Evolutionary conservation across 179 eudicot species (phyloP).

Genomic region (Monotropa hypopitys): DNA sequence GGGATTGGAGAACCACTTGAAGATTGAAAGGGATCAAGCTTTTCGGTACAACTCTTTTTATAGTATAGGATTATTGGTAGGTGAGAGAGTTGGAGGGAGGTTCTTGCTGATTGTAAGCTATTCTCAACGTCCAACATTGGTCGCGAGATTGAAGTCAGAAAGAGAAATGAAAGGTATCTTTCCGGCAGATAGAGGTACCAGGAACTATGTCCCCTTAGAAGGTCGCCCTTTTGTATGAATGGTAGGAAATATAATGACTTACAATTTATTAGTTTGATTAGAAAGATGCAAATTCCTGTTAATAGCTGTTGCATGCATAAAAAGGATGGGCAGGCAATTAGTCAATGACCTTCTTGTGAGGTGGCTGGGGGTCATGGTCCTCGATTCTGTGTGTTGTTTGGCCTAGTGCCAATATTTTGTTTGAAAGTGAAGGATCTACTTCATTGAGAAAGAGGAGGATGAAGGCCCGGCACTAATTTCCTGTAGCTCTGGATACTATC

Average conservation of each 20-base stretch:
- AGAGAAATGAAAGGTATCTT: background rate
- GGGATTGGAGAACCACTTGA: background rate
- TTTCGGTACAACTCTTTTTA: background rate
- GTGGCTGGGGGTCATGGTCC: background rate
- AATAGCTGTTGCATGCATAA: background rate
- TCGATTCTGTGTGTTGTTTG: background rate
- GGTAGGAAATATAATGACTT: background rate
- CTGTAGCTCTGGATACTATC: background rate
- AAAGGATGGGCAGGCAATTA: background rate
- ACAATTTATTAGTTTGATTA: background rate
- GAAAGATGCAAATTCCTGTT: background rate
- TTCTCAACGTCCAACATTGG: background rate
- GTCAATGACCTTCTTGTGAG: background rate
- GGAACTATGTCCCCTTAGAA: background rate
- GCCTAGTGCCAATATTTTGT: background rate
- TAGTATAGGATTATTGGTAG: background rate
- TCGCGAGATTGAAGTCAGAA: background rate
- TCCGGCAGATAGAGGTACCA: background rate
- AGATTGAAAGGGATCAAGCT: background rate
- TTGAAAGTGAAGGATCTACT: no score
- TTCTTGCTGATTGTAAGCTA: background rate
- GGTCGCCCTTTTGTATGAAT: background rate
- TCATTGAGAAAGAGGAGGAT: background rate
- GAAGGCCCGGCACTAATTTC: no score
- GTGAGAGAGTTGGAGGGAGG: background rate